Base-by-base conservation (phyloP, 2,329 filamentous ascomycete genomes). In the Davidsoniella virescens region DNA sequence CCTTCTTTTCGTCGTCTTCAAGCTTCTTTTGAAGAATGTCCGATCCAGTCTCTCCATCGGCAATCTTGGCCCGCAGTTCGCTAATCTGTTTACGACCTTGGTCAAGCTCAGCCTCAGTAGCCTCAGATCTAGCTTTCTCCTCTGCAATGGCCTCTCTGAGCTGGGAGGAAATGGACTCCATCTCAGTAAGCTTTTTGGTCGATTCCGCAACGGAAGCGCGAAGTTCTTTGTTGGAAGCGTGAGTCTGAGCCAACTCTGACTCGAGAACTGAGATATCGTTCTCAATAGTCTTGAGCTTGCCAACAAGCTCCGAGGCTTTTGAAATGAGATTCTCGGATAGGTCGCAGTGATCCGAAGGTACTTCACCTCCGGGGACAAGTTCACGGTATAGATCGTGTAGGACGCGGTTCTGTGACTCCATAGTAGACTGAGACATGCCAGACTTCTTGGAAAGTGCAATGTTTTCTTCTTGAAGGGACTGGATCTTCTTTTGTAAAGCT, bases 31-130 rank as follows among this genome's bases (percentile, higher is more conserved):
- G 79, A 50, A 94, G 66, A 25, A 77, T 79, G 62, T 88, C 85
- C 0, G 86, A 87, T 4, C 87, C 87, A 2, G 80, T 87, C 63
- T 92, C 86, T 14, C 86, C 87, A 55, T 88, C 83, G 1, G 83
- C 78, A 59, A 94, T 80, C 61, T 82, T 83, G 14, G 70, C 68
- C 51, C 84, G 77, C 18, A 94, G 67, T 25, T 74, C 69, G 52
- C 72, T 75, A 18, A 94, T 70, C 57, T 92, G 82, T 12, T 73
- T 68, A 38, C 84, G 78, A 53, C 83, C 78, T 51, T 84, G 78
- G 2, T 73, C 69, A 2, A 79, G 62, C 57, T 81, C 75, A 25
- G 59, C 62, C 57, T 80, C 75, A 0, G 81, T 63, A 2, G 73
- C 70, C n/a, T 60, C 53, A 2, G 70, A 68, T 57, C 70, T 73